Evolutionary conservation across 2,329 filamentous ascomycete genomes (phyloP), one percentile per base, ranked within the genome.

Genomic region (Aplosporella prunicola): DNA sequence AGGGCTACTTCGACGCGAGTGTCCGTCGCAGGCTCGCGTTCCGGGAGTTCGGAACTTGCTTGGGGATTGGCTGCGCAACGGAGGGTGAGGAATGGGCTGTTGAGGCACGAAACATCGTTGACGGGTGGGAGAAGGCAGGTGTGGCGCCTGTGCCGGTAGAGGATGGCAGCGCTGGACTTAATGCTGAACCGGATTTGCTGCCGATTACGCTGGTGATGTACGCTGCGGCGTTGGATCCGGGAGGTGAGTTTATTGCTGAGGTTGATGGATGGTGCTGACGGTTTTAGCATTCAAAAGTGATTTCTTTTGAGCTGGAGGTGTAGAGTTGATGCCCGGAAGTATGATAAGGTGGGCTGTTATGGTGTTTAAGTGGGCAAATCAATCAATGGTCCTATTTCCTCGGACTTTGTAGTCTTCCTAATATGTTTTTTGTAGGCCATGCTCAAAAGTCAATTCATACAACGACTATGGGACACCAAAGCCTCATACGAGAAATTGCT

Each of bases 191-290:
- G 4, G 68, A 71, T 30, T 47, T 76, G 44, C 55, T 60, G 29
- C 71, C 72, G 0, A 76, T 76, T 26, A 74, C 69, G 4, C 52
- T 62, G 15, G 70, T 70, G 25, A 76, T 76, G 72, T 74, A 72
- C 55, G 68, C 72, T 10, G 60, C 71, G 4, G 71, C 71, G 22
- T 45, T 76, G 45, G 62, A 72, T 33, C 68, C 71, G 4, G 72
- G 72, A 46, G 68, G 71, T 74, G 46, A 66, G 68, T 58, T 14
- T 24, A 35, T 16, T 9, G 8, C 9, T 9, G n/a, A n/a, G n/a
- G n/a, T 20, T 10, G 13, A 14, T 1, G 7, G 14, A 9, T 3
- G 8, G 4, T 16, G 25, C 25, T 29, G 9, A 28, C 16, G 9
- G 9, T 28, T 14, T 9, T 8, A 35, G 33, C 24, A 13, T 29